Conservation (phyloP, 2,329 filamentous ascomycete species). For the Ascosphaera pollenicola region DNA sequence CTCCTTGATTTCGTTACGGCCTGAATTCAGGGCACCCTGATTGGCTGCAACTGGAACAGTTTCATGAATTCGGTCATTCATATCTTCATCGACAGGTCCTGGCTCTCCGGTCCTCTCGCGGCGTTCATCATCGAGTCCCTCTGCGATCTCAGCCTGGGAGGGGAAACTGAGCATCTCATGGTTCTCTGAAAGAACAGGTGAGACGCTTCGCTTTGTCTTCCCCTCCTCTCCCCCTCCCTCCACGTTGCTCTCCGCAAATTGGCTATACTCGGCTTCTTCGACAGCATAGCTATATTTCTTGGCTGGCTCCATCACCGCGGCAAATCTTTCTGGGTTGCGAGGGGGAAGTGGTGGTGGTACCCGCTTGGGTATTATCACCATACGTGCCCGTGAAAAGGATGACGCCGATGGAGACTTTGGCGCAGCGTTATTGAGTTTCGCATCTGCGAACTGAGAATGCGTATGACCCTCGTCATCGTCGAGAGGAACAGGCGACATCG, state of each 20-base stretch:
- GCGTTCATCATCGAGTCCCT: not conserved
- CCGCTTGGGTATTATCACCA: slow-evolving; percentile 71
- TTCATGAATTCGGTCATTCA: too few relatives aligned
- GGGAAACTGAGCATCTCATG: too few relatives aligned
- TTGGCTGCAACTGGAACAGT: too few relatives aligned
- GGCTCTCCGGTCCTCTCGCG: slow-evolving; percentile 1
- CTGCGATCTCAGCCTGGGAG: too few relatives aligned
- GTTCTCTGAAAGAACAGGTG: too few relatives aligned
- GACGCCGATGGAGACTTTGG: slow-evolving; percentile 10
- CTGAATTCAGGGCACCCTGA: too few relatives aligned
- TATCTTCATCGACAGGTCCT: slow-evolving; percentile 1
- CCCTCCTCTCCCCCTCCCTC: too few relatives aligned
- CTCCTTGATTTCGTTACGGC: too few relatives aligned
- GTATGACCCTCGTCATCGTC: not conserved
- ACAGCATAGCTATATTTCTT: not conserved
- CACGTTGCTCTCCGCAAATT: not conserved
- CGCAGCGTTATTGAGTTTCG: not conserved
- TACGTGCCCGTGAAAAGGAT: slow-evolving; percentile 49
- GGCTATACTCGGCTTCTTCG: not conserved
- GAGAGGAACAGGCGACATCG: not conserved
- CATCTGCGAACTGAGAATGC: not conserved
- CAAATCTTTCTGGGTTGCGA: slow-evolving; percentile 36
- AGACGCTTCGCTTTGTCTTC: too few relatives aligned
- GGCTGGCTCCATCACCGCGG: not conserved
- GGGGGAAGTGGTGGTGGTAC: slow-evolving; percentile 49